Evolutionary conservation across 2,329 filamentous ascomycete genomes (phyloP), one percentile per base, ranked within the genome.

Genomic region (Apiospora sp.): DNA sequence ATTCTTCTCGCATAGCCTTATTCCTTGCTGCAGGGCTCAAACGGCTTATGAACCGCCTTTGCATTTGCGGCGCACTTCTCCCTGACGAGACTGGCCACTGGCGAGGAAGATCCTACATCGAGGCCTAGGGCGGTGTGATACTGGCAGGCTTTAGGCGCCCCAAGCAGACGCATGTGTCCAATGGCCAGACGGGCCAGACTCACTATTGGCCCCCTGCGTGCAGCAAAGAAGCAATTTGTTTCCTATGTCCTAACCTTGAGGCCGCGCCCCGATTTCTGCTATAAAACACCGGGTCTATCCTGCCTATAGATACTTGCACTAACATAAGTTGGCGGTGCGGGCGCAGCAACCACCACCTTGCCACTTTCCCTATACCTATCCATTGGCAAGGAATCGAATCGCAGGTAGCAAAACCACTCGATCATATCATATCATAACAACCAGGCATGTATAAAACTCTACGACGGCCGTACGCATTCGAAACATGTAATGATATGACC

Each of bases 151-250:
- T 41, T 22, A 41, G 58, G 30, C 58, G 58, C 58, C 10, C 30
- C 34, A 41, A n/a, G 58, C 58, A 64, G n/a, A 64, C 41, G 58
- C 58, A 64, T 13, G 58, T 41, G 22, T 64, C 34, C 19, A 27
- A 61, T 37, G 30, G 30, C 12, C 19, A 3, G 30, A 41, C 22
- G 4, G 58, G 30, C 19, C 30, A 41, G 19, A 41, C 34, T 41
- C 30, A n/a, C 34, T 34, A n/a, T 64, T n/a, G 58, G 30, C 16
- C 58, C 58, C n/a, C 3, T 4, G 41, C n/a, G 22, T 41, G 58
- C 22, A 64, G 19, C 34, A n/a, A 61, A 37, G 19, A 41, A 64
- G 58, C 58, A 41, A 41, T 41, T 64, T 8, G 4, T 34, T 64
- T 22, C 3, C 34, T 64, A 64, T n/a, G n/a, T 51, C 4, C 34